phyloP scores from a whole-genome alignment of 1,139 yeast genomes.

The Pneumocystis jirovecii region DNA sequence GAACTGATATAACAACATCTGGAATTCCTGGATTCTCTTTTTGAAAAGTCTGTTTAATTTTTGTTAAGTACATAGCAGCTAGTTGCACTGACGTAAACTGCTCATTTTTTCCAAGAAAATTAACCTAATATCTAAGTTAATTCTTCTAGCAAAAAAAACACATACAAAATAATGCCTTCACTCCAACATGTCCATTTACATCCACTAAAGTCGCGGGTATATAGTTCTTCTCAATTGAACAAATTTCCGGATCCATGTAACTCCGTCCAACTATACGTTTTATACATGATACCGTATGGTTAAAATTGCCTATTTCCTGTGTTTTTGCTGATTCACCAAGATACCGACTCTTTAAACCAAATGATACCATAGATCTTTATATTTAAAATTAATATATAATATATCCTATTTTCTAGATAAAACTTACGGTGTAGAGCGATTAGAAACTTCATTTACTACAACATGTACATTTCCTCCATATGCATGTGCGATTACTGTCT shows the following conservation, averaged over 20 bases:
- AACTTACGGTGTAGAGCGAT: conserved; percentile 70
- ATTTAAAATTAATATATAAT: conserved; percentile 3
- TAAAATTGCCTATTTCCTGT: conserved; percentile 88
- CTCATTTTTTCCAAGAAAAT: conserved; percentile 63
- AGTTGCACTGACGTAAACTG: conserved; percentile 80
- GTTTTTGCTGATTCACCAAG: conserved; percentile 93
- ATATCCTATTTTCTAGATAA: conserved; percentile 8
- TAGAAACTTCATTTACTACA: conserved; percentile 94
- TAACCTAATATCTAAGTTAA: conserved; percentile 29
- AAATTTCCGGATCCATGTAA: conserved; percentile 59
- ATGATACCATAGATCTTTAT: conserved; percentile 57
- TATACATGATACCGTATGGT: conserved; percentile 88
- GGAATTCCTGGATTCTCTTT: conserved; percentile 64
- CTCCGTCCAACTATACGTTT: conserved; percentile 80
- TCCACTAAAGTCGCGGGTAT: conserved; percentile 52
- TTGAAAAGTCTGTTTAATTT: conserved; percentile 65
- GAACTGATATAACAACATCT: conserved; percentile 90
- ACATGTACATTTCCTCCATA: conserved; percentile 97
- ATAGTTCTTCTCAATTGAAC: conserved; percentile 52
- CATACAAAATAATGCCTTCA: conserved; percentile 28
- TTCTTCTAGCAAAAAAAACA: background rate
- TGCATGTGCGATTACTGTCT: conserved; percentile 91
- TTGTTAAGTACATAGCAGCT: conserved; percentile 87
- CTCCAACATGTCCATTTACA: conserved; percentile 54
- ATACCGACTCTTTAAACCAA: conserved; percentile 75